Percentiles rank a stretch among this genome's conserved stretches.
Conservation (phyloP, 2,329 filamentous ascomycete genomes). For the Fusarium duplospermum region DNA sequence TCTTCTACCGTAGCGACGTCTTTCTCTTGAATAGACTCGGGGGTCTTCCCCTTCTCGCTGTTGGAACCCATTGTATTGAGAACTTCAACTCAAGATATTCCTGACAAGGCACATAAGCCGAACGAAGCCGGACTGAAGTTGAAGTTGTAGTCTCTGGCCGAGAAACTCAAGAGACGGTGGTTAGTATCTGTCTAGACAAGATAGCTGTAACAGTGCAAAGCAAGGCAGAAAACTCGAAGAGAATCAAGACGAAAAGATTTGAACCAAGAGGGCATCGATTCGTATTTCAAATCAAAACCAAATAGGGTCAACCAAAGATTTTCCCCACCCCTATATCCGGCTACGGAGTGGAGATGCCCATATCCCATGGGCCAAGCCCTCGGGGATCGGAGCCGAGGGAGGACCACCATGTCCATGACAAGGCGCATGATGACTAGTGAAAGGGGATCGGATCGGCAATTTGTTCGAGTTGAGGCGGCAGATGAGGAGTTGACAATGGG, state of each 20-base stretch:
- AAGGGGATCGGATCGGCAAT: background rate
- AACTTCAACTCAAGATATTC: background rate
- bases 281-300: background rate
- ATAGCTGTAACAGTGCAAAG: background rate
- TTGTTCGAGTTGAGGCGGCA: background rate
- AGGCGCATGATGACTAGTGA: background rate
- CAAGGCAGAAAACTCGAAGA: background rate
- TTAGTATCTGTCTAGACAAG: background rate
- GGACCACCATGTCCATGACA: background rate
- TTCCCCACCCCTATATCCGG: background rate
- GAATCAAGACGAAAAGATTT: background rate
- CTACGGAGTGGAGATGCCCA: background rate
- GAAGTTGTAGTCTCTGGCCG: background rate
- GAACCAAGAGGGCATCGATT: background rate
- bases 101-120: background rate
- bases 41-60: constrained; percentile 12
- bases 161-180: background rate
- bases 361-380: background rate
- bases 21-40: constrained; percentile 4
- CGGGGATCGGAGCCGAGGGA: background rate
- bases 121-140: background rate
- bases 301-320: background rate
- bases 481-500: background rate
- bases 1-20: constrained; percentile 24
- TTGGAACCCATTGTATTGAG: constrained; percentile 6